Evolutionary conservation across 768 basidiomycete species (phyloP).

Genomic region (Collybiopsis confluens): DNA sequence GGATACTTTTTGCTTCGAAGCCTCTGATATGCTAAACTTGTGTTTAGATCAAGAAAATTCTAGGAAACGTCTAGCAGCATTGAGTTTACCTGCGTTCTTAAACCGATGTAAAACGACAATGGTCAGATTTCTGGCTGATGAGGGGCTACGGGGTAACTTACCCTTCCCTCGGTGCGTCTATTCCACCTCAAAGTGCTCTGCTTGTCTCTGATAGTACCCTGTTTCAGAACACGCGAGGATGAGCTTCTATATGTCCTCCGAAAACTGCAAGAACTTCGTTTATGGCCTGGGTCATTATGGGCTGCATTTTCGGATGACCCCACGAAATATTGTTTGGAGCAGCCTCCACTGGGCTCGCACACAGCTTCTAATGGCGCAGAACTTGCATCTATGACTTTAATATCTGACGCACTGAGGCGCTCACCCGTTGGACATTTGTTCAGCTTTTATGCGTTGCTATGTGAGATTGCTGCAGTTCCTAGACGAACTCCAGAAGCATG

Average conservation of each 20-base stretch:
- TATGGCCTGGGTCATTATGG: slow-evolving; percentile 77
- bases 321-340: slow-evolving; percentile 45
- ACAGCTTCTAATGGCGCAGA: not conserved
- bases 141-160: slow-evolving; percentile 75
- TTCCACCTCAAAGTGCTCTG: not conserved
- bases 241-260: slow-evolving; percentile 82
- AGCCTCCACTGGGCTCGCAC: slow-evolving; percentile 34
- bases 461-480: slow-evolving; percentile 74
- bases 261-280: slow-evolving; percentile 65
- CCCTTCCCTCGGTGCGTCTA: slow-evolving; percentile 76
- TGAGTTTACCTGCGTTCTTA: slow-evolving; percentile 69
- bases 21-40: not conserved
- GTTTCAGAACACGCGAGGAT: slow-evolving; percentile 75
- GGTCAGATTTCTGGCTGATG: slow-evolving; percentile 77
- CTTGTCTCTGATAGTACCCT: not conserved
- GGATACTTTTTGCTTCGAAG: not conserved
- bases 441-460: slow-evolving; percentile 77
- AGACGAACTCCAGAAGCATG: slow-evolving; percentile 66
- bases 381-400: slow-evolving; percentile 40
- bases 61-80: slow-evolving; percentile 65
- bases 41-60: slow-evolving; percentile 53
- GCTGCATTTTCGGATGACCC: slow-evolving; percentile 69
- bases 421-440: slow-evolving; percentile 83
- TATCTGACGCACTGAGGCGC: slow-evolving; percentile 69
- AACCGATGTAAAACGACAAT: slow-evolving; percentile 71